phyloP scores from a whole-genome alignment of 225 moss, liverwort and hornwort genomes.

The Polytrichum formosum region DNA sequence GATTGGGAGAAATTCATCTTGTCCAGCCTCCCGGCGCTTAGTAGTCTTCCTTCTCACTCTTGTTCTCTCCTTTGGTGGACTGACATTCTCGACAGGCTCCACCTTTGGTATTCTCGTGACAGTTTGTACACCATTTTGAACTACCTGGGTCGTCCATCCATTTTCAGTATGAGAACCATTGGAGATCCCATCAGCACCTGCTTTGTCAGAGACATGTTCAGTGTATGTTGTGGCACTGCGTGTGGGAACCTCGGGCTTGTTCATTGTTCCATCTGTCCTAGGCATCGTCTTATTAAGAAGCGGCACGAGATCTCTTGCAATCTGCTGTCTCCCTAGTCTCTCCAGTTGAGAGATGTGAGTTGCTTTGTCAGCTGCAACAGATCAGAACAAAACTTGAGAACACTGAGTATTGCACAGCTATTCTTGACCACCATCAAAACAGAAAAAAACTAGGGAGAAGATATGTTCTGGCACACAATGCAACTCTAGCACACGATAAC shows the following conservation, averaged over 20 bases:
- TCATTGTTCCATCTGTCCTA: conserved; percentile 14
- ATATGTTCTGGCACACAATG: no score
- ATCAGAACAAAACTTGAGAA: no score
- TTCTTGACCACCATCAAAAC: no score
- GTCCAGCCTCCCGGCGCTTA: conserved; percentile 29
- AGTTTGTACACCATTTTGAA: conserved; percentile 18
- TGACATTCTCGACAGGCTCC: conserved; percentile 27
- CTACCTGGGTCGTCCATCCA: conserved; percentile 9
- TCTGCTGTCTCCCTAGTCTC: conserved; percentile 35
- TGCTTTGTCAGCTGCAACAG: conserved; percentile 35
- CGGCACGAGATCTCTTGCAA: conserved; percentile 34
- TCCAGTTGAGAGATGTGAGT: conserved; percentile 39
- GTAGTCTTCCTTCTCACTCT: conserved; percentile 43
- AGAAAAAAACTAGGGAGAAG: no score
- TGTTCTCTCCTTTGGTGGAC: conserved; percentile 21
- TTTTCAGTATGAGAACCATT: conserved; percentile 20
- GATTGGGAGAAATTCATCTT: conserved; percentile 34
- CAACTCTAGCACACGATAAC: no score
- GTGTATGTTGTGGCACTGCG: background rate
- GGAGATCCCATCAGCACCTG: conserved; percentile 13
- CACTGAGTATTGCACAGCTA: no score
- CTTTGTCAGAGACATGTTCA: conserved; percentile 16
- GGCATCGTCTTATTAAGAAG: conserved; percentile 19
- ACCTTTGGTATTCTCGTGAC: conserved; percentile 23
- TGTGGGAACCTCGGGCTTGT: conserved; percentile 2